Evolutionary conservation across 1,139 yeast genomes (phyloP).

Genomic region (Scheffersomyces quercinus): DNA sequence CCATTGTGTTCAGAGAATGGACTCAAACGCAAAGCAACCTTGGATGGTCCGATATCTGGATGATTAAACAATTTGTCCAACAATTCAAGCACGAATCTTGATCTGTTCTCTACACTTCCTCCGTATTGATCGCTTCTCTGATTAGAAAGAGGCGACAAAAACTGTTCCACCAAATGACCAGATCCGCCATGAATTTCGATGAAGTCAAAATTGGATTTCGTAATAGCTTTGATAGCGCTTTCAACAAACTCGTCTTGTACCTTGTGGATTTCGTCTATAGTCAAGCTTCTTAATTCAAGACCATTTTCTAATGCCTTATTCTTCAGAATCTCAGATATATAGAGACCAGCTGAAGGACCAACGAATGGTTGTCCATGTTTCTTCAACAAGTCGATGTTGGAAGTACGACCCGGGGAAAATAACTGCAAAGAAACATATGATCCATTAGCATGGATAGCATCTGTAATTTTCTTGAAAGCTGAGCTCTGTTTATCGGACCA

Average conservation of each 20-base stretch:
- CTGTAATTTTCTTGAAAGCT: slow-evolving; percentile 34
- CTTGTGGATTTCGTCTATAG: slow-evolving; percentile 35
- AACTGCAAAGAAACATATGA: slow-evolving; percentile 36
- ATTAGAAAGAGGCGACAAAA: slow-evolving; percentile 34
- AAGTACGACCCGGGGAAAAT: slow-evolving; percentile 41
- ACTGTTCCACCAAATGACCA: slow-evolving; percentile 31
- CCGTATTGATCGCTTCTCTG: slow-evolving; percentile 42
- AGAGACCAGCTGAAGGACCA: slow-evolving; percentile 24
- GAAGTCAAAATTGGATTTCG: slow-evolving; percentile 46
- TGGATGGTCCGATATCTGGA: slow-evolving; percentile 17
- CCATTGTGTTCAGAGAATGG: slow-evolving; percentile 20
- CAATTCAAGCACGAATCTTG: slow-evolving; percentile 24
- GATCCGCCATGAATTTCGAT: slow-evolving; percentile 38
- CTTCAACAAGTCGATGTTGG: slow-evolving; percentile 18
- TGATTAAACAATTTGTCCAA: slow-evolving; percentile 22
- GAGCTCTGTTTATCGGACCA: slow-evolving; percentile 10
- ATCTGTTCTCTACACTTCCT: slow-evolving; percentile 37
- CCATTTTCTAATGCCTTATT: slow-evolving; percentile 26
- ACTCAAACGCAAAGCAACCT: slow-evolving; percentile 22
- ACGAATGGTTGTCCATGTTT: slow-evolving; percentile 28
- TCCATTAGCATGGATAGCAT: slow-evolving; percentile 33
- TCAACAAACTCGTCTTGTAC: slow-evolving; percentile 27
- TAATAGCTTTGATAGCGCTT: slow-evolving; percentile 34
- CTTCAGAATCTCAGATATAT: slow-evolving; percentile 31
- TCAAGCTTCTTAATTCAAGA: slow-evolving; percentile 31